Evolutionary conservation across 805 yeast genomes (phyloP).

Genomic region (Starmerella bacillaris): DNA sequence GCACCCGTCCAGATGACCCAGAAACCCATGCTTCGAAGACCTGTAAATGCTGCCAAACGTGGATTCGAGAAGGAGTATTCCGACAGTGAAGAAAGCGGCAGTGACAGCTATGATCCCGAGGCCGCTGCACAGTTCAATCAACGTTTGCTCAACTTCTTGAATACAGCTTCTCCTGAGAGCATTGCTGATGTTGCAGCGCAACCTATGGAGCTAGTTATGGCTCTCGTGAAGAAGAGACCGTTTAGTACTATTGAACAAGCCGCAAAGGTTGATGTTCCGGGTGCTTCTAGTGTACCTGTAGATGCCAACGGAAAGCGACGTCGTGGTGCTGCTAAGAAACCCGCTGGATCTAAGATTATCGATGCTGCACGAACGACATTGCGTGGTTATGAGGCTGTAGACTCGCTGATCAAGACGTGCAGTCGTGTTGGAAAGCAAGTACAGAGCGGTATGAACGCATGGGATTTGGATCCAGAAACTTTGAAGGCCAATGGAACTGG

Average conservation of each 20-base stretch:
- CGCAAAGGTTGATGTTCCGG: conserved; percentile 37
- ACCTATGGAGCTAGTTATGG: conserved; percentile 44
- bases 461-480: conserved; percentile 77
- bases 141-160: conserved; percentile 58
- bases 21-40: conserved; percentile 2
- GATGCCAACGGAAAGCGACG: conserved; percentile 21
- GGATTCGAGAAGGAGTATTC: conserved; percentile 27
- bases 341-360: conserved; percentile 56
- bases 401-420: conserved; percentile 72
- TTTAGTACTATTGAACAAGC: conserved; percentile 41
- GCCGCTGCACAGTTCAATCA: conserved; percentile 33
- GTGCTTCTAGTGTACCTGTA: conserved; percentile 12
- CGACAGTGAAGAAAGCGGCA: conserved; percentile 23
- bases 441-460: conserved; percentile 49
- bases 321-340: conserved; percentile 31
- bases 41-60: conserved; percentile 8
- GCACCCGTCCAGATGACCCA: conserved; percentile 1
- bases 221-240: conserved; percentile 54
- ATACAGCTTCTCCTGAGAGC: conserved; percentile 57
- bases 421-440: conserved; percentile 57
- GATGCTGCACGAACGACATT: conserved; percentile 53
- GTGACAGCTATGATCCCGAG: conserved; percentile 22
- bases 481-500: conserved; percentile 29
- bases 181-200: conserved; percentile 65
- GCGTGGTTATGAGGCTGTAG: conserved; percentile 85